Evolutionary conservation across 148 eudicot genomes (phyloP), one percentile per base, ranked within the genome.

Genomic region (Rhododendron molle): DNA sequence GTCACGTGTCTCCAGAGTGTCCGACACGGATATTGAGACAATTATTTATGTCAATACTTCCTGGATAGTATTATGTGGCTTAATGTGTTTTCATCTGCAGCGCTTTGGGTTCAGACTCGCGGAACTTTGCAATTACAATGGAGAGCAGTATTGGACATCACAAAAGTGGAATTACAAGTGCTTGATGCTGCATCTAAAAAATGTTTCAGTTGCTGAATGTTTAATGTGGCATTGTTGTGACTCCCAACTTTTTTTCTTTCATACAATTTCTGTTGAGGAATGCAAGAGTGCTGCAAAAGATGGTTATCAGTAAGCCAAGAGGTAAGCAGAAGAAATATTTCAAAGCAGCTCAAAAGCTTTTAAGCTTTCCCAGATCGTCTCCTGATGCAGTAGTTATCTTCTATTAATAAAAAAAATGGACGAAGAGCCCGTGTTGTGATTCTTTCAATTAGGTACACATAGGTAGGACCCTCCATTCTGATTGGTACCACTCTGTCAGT

Each of bases 311-410:
- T 43, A 9, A 1, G 18, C 54, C 54, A 78, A 46, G 18, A 12
- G 4, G 1, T 46, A 4, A 1, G 11, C 2, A 2, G 11, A 21
- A 47, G 36, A 36, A 78, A 46, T 3, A 12, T n/a, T 46, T 46
- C 4, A 18, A 23, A 21, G 30, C 18, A 44, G 81, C 58, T 78
- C 16, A 78, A 78, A 43, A 13, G 20, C 26, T 78, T 23, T 78
- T 78, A 46, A 78, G 36, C 36, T 78, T 78, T 26, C 81, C 81
- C 4, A 78, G 81, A 78, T 78, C 81, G 21, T 78, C 81, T 46
- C 21, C 81, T 28, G 8, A 46, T 46, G 81, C 81, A 46, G 81
- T 4, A 13, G 36, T 79, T 26, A 79, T 79, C 20, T 26, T 79
- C 58, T 23, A 5, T 78, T 3, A 44, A 43, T 76, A 5, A 20